Base-by-base conservation (phyloP, 2,329 filamentous ascomycete species). In the Basipetospora sp. region DNA sequence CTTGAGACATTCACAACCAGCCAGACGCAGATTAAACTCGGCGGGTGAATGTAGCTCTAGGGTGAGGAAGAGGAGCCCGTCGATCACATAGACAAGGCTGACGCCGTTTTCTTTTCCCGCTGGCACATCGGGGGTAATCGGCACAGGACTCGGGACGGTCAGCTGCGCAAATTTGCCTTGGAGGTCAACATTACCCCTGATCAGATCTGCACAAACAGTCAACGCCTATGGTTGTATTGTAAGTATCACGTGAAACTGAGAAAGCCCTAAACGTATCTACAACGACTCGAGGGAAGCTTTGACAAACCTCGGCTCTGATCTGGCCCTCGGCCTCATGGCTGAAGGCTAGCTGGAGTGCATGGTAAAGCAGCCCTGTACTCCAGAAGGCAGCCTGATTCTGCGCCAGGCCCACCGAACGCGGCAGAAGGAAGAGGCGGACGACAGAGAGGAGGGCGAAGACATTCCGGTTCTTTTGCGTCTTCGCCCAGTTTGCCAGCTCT, bases 121-220 rank as follows among this genome's bases (percentile, higher is more conserved):
- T 5, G 30, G 5, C 17, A 22, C 30, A 32, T 63, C 58, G 22
- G 59, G 63, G 42, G 62, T 59, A 34, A 47, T 47, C 8, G 52
- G 22, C 47, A 32, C 53, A 47, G 25, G 45, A 40, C 27, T 44
- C 33, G 67, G 67, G 3, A 96, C 85, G 49, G 84, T 80, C 31
- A 93, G 69, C 50, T 90, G 81, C 4, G 86, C 88, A 54, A 98
- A 96, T 34, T 69, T 74, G 58, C 94, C 86, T 56, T 98, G 90
- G 8, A 96, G 65, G 4, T 65, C 65, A 17, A 77, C 56, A 52
- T 94, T 94, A 30, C 76, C 81, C 44, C 80, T 74, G 48, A 98
- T 93, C 48, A 93, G 71, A 57, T 94, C 86, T 39, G 85, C 86
- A 52, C 85, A 92, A 22, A 85, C 82, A 45, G 74, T 69, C 36